phyloP scores from a whole-genome alignment of 345 rosid genomes.

The Durio zibethinus region DNA sequence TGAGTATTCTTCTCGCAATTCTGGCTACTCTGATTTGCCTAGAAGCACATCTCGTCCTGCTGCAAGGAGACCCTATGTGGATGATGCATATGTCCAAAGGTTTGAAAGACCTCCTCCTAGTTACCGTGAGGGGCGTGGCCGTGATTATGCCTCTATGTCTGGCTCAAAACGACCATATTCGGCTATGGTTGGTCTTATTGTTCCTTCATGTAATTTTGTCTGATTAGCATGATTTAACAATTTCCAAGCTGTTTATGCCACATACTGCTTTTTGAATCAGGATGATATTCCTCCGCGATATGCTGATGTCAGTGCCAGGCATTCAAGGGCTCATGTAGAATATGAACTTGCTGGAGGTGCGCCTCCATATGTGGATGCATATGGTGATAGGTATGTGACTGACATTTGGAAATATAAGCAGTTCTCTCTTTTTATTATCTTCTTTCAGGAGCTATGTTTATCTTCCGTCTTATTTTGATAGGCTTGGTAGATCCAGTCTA shows the following conservation, averaged over 20 bases:
- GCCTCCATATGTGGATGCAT: constrained; percentile 76
- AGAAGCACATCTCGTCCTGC: constrained; percentile 63
- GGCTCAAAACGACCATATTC: constrained; percentile 91
- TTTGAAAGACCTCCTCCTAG: constrained; percentile 76
- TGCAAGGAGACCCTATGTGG: constrained; percentile 73
- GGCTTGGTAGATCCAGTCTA: constrained; percentile 71
- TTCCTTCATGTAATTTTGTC: neutral
- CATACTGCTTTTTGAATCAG: constrained; percentile 29
- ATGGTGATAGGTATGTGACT: constrained; percentile 67
- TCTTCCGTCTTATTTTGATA: constrained; percentile 33
- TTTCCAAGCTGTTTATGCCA: neutral
- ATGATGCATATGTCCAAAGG: constrained; percentile 75
- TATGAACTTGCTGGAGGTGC: constrained; percentile 61
- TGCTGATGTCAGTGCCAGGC: constrained; percentile 65
- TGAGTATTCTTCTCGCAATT: constrained; percentile 63
- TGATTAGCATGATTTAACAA: neutral
- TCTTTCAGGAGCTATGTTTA: neutral
- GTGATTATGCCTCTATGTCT: constrained; percentile 79
- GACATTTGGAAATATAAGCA: neutral
- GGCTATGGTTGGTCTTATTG: constrained; percentile 56
- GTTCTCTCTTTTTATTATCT: neutral
- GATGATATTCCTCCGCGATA: constrained; percentile 86
- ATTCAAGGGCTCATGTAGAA: constrained; percentile 87
- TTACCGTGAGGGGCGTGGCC: constrained; percentile 72
- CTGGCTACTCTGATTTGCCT: constrained; percentile 72